Evolutionary conservation across 2,329 filamentous ascomycete genomes (phyloP).

Genomic region (Aspergillus fumigatiaffinis): DNA sequence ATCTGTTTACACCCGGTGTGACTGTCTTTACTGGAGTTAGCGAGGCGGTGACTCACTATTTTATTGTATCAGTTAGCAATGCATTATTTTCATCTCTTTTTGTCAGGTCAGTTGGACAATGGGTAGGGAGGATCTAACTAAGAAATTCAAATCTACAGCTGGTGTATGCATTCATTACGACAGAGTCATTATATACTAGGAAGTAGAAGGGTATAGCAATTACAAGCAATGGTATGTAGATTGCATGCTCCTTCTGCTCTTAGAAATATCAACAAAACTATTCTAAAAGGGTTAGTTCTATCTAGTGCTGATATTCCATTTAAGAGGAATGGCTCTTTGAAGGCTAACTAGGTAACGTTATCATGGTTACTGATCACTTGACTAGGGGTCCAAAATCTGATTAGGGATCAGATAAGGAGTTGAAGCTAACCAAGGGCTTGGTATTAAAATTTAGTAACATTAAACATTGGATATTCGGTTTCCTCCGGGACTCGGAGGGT

Average conservation of each 20-base stretch:
- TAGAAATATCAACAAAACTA: too few relatives aligned
- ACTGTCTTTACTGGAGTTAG: not conserved
- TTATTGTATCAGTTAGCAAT: not conserved
- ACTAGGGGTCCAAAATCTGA: not conserved
- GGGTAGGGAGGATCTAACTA: not conserved
- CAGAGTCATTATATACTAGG: not conserved
- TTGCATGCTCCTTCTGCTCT: too few relatives aligned
- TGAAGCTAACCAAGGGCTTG: not conserved
- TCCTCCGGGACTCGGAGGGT: not conserved
- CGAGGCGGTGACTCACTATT: not conserved
- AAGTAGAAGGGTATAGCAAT: not conserved
- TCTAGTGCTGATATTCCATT: too few relatives aligned
- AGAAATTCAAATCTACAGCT: not conserved
- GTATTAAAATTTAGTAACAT: too few relatives aligned
- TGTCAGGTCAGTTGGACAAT: not conserved
- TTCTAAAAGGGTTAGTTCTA: too few relatives aligned
- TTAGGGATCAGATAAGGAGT: slow-evolving; percentile 6
- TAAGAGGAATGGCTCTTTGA: not conserved
- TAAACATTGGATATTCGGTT: not conserved
- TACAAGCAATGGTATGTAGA: not conserved
- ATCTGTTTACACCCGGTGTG: not conserved
- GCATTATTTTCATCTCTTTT: not conserved
- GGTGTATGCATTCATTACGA: not conserved
- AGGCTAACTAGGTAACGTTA: not conserved
- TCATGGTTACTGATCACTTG: not conserved